A percentile compares a stretch with the other conserved stretches of the same genome.
Conservation (phyloP, 306 rosid species). For the apple (Malus domestica) region ASM211411v1 NC_041803.1:22778001-22778500, state of each 20-base stretch:
- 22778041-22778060: constrained; percentile 72
- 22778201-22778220: constrained; percentile 35
- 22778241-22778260: constrained; percentile 86
- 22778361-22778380: constrained; percentile 99
- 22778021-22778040: constrained; percentile 68
- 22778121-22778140: constrained; percentile 28
- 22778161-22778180: constrained; percentile 21
- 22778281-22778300: constrained; percentile 99
- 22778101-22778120: constrained; percentile 16
- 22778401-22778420: constrained; percentile 88
- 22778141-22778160: constrained; percentile 18
- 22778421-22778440: constrained; percentile 89
- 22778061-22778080: constrained; percentile 17
- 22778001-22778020: constrained; percentile 91
- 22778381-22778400: constrained; percentile 99
- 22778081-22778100: constrained; percentile 9
- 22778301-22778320: constrained; percentile 93
- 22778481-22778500: constrained; percentile 72
- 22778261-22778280: constrained; percentile 74
- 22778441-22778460: constrained; percentile 96
- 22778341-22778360: constrained; percentile 99
- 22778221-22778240: constrained; percentile 47
- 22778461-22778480: constrained; percentile 94
- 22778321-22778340: constrained; percentile 98
- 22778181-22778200: constrained; percentile 28